Evolutionary conservation across 2,329 filamentous ascomycete genomes (phyloP).

Genomic region (Aspergillus thermomutatus): DNA sequence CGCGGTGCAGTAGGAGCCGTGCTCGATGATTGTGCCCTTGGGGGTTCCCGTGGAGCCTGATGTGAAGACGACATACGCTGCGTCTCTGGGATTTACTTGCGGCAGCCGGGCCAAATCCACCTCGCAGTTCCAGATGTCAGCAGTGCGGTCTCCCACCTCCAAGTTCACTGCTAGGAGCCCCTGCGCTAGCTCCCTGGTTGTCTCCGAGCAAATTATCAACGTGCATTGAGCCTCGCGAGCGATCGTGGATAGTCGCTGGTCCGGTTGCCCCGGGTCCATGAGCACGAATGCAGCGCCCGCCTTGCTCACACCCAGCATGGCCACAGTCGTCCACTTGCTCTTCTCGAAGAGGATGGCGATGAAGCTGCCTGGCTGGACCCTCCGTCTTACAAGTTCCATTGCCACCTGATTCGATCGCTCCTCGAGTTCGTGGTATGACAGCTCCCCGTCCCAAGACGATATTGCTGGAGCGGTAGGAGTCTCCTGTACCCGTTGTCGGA

Average conservation of each 20-base stretch:
- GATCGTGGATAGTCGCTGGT: not conserved
- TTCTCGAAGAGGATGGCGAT: not conserved
- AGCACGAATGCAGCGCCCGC: not conserved
- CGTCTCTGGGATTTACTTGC: not conserved
- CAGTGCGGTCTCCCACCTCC: not conserved
- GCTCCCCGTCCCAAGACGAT: too few relatives aligned
- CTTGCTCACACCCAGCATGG: not conserved
- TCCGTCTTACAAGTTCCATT: too few relatives aligned
- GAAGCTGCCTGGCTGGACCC: too few relatives aligned
- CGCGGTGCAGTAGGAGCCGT: too few relatives aligned
- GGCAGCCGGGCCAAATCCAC: not conserved
- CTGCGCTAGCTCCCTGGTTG: not conserved
- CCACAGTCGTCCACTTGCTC: not conserved
- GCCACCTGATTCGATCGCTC: too few relatives aligned
- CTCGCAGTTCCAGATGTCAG: not conserved
- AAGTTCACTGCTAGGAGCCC: not conserved
- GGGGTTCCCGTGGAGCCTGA: conserved; percentile 4
- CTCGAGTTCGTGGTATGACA: too few relatives aligned
- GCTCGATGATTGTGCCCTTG: conserved; percentile 1
- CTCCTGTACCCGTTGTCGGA: too few relatives aligned
- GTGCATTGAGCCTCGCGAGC: not conserved
- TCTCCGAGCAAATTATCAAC: not conserved
- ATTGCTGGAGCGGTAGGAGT: too few relatives aligned
- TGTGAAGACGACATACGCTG: conserved; percentile 2
- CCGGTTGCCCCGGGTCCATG: not conserved